Conservation (phyloP, 176 grass and related monocot species). For the Hsuehochloa calcarea region DNA sequence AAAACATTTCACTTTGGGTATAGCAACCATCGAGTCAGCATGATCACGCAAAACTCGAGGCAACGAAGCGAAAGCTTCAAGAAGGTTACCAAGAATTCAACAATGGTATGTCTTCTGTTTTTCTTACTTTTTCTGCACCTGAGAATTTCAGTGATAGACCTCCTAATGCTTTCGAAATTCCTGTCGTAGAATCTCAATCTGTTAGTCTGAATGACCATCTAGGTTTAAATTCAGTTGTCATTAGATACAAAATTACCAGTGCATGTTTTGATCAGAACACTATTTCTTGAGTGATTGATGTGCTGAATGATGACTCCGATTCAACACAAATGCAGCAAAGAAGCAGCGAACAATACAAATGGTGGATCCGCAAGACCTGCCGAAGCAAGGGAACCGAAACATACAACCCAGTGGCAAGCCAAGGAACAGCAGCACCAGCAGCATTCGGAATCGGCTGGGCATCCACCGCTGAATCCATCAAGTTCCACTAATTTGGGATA, state of each 20-base stretch:
- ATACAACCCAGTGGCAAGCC: slow-evolving; percentile 25
- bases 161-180: neutral
- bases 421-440: slow-evolving; percentile 22
- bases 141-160: neutral
- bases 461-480: neutral
- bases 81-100: slow-evolving; percentile 69
- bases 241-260: neutral
- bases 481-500: neutral
- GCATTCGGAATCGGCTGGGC: slow-evolving; percentile 15
- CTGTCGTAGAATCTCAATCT: neutral
- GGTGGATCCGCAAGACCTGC: slow-evolving; percentile 65
- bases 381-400: slow-evolving; percentile 45
- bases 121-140: neutral
- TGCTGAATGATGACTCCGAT: neutral
- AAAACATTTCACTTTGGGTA: neutral
- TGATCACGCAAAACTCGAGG: slow-evolving; percentile 43
- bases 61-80: slow-evolving; percentile 59
- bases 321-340: slow-evolving; percentile 43
- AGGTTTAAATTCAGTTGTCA: neutral
- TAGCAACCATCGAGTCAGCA: neutral
- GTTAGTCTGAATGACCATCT: neutral
- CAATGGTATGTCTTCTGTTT: slow-evolving; percentile 24
- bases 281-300: neutral
- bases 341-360: slow-evolving; percentile 60
- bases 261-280: neutral